A percentile compares a stretch with the other conserved stretches of the same genome.
Evolutionary conservation across 2,329 filamentous ascomycete species (phyloP).

Genomic region (Thielaviopsis ethacetica): DNA sequence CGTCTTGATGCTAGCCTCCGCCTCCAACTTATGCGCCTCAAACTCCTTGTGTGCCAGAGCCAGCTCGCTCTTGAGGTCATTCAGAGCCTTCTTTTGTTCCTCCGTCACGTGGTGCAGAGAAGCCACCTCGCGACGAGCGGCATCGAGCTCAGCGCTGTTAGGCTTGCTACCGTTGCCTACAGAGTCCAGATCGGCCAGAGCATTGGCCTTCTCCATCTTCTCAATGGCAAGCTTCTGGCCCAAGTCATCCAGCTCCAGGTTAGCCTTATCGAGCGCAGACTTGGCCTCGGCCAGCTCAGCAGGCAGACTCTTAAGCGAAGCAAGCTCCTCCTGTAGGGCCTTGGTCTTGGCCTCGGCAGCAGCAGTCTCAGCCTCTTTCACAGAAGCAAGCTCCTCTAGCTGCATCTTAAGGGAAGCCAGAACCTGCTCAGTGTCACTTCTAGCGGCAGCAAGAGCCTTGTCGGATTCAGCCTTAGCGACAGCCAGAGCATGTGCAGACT

Average conservation of each 20-base stretch:
- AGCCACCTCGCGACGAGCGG: constrained; percentile 33
- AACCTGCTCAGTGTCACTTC: constrained; percentile 12
- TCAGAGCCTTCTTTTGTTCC: constrained; percentile 22
- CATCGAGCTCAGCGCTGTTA: constrained; percentile 38
- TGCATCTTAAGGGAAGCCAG: constrained; percentile 17
- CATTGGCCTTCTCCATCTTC: constrained; percentile 43
- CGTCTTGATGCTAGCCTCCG: constrained; percentile 36
- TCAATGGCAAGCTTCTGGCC: constrained; percentile 38
- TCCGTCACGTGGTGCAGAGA: constrained; percentile 30
- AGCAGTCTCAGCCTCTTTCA: background rate
- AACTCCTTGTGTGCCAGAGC: constrained; percentile 35
- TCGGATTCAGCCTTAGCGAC: constrained; percentile 36
- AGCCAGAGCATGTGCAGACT: constrained; percentile 25
- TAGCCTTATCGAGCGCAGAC: constrained; percentile 9
- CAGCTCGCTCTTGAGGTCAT: constrained; percentile 25
- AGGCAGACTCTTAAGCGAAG: constrained; percentile 31
- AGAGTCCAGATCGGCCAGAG: constrained; percentile 44
- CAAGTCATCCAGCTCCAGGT: constrained; percentile 29
- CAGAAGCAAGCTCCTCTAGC: background rate
- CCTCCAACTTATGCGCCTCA: constrained; percentile 33
- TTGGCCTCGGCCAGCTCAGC: constrained; percentile 2
- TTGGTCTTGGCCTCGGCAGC: constrained; percentile 15
- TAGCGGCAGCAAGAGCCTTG: constrained; percentile 31
- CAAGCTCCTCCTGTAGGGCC: constrained; percentile 36
- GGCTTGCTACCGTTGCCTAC: constrained; percentile 34